These are phyloP conservation scores for Ophiorrhiza pumila DNA, from an alignment of 257 asterid species.

Conservation along the genomic window DNA sequence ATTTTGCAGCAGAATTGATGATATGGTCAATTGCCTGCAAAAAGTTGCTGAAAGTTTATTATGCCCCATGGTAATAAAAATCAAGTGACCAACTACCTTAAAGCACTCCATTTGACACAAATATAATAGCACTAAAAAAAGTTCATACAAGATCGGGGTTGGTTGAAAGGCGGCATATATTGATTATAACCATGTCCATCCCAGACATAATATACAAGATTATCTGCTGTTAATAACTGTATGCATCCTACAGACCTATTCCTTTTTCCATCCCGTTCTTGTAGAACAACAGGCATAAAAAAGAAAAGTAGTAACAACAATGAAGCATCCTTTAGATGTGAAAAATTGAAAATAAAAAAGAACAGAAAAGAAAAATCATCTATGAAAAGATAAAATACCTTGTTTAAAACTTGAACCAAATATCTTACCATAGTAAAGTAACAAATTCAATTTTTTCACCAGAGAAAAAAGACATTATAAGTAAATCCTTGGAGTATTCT, in stretches of 20 bases:
- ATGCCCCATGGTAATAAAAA: not conserved
- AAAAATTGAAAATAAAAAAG: not conserved
- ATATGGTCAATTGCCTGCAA: slow-evolving; percentile 49
- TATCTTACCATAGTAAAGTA: not conserved
- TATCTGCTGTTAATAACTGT: too few species aligned
- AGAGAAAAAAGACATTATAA: not conserved
- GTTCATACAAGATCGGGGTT: not conserved
- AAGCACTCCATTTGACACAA: not conserved
- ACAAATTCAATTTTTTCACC: not conserved
- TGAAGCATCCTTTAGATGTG: not conserved
- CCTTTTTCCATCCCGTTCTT: not conserved
- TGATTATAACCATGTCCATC: not conserved
- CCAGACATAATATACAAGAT: not conserved
- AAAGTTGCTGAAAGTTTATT: not conserved
- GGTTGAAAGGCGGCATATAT: not conserved
- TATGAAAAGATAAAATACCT: not conserved
- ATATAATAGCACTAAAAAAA: not conserved
- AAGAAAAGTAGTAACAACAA: not conserved
- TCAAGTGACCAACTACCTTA: not conserved
- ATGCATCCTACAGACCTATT: not conserved
- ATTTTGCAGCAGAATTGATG: slow-evolving; percentile 50
- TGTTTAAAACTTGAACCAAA: not conserved
- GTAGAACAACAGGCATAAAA: not conserved
- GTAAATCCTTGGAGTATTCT: not conserved
- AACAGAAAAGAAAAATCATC: not conserved